A percentile compares a stretch with the other conserved stretches of the same genome.
Conservation (phyloP, 2,329 filamentous ascomycete genomes). For the Diaporthe humulicola region DNA sequence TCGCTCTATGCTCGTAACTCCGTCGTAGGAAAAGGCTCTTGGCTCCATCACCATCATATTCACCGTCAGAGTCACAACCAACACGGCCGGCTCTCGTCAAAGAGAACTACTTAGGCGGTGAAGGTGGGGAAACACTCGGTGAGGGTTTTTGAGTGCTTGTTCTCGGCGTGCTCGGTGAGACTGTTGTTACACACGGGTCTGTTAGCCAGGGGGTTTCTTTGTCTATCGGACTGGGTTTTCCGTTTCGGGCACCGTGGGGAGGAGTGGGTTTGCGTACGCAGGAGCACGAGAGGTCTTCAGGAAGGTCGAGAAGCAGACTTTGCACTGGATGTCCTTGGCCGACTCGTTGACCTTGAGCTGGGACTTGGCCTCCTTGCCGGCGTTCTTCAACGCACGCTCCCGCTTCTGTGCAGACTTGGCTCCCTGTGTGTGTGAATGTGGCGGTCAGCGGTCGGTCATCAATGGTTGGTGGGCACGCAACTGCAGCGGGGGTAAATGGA, state of each 20-base stretch:
- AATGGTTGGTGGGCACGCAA: neutral
- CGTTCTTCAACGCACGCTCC: constrained; percentile 77
- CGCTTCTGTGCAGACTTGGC: constrained; percentile 71
- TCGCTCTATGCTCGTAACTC: constrained; percentile 42
- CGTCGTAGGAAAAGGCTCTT: constrained; percentile 5
- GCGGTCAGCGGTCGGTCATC: constrained; percentile 26
- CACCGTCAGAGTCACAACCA: neutral
- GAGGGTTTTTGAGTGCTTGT: constrained; percentile 82
- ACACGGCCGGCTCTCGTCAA: constrained; percentile 15
- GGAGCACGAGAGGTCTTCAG: constrained; percentile 81
- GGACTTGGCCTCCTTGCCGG: constrained; percentile 70
- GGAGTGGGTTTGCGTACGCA: constrained; percentile 60
- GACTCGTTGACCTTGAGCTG: constrained; percentile 79
- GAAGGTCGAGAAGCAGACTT: constrained; percentile 83
- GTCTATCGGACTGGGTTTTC: no score
- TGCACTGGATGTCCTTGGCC: constrained; percentile 83
- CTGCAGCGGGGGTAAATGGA: no score
- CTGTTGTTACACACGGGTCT: constrained; percentile 50
- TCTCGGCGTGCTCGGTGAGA: constrained; percentile 78
- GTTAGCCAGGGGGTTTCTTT: neutral
- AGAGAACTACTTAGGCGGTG: constrained; percentile 41
- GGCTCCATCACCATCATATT: neutral
- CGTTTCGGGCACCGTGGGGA: neutral
- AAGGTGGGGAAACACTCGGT: constrained; percentile 77
- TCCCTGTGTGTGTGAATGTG: constrained; percentile 45